Conservation (phyloP, 1,284 basidiomycete species). For the Tilletia walkeri region DNA sequence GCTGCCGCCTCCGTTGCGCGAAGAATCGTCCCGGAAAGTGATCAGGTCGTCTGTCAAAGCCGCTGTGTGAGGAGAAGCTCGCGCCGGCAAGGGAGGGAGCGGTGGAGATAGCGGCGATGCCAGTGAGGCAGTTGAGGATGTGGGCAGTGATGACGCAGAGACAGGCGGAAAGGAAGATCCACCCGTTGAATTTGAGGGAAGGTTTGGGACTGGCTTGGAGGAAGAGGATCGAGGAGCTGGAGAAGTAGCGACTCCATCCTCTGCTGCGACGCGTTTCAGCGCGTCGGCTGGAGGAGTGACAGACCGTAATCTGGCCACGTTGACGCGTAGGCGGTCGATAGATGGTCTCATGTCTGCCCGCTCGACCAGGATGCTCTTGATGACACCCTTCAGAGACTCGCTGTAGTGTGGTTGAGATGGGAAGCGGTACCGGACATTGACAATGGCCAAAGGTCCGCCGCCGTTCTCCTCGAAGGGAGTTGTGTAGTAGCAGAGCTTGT, state of each 20-base stretch:
- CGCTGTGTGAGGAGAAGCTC: not conserved
- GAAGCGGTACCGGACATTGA: slow-evolving; percentile 86
- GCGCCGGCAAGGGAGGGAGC: slow-evolving; percentile 2
- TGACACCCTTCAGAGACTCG: slow-evolving; percentile 76
- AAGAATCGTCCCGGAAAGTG: slow-evolving; percentile 24
- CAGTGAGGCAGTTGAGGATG: slow-evolving; percentile 2
- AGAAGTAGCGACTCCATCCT: slow-evolving; percentile 20
- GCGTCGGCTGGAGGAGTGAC: slow-evolving; percentile 34
- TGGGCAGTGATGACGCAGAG: not conserved
- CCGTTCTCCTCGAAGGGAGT: slow-evolving; percentile 75
- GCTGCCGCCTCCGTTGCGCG: not conserved
- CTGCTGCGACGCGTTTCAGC: slow-evolving; percentile 34
- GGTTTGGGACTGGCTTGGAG: too few relatives aligned
- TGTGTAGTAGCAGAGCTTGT: slow-evolving; percentile 93
- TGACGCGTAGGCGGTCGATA: slow-evolving; percentile 43
- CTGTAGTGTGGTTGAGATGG: slow-evolving; percentile 79
- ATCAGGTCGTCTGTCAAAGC: slow-evolving; percentile 30
- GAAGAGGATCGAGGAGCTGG: too few relatives aligned
- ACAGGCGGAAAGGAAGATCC: too few relatives aligned
- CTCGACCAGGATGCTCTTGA: slow-evolving; percentile 65
- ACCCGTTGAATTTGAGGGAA: too few relatives aligned
- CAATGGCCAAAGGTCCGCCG: slow-evolving; percentile 90
- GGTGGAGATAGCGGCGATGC: slow-evolving; percentile 1
- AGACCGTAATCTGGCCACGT: slow-evolving; percentile 41
- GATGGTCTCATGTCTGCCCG: slow-evolving; percentile 41